phyloP scores from a whole-genome alignment of 116 monocot species.

The Papilionanthe hybrid region DNA sequence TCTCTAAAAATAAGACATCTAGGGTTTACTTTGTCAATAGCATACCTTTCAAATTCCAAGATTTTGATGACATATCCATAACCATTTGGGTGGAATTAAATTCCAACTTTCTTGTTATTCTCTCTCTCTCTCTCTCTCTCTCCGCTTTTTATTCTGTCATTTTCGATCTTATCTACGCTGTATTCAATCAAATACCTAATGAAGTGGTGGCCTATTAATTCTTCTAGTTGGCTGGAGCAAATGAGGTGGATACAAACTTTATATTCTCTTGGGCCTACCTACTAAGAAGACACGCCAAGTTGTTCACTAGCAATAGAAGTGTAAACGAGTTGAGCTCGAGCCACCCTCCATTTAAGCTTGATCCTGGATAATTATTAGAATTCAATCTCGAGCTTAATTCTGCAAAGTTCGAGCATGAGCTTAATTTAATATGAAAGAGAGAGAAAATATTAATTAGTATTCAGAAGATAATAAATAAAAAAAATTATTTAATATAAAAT shows the following conservation, averaged over 20 bases:
- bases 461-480: too few relatives aligned
- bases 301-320: neutral
- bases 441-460: too few relatives aligned
- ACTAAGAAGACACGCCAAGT: neutral
- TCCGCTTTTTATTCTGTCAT: neutral
- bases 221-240: neutral
- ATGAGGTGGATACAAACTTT: neutral
- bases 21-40: neutral
- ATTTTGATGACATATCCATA: neutral
- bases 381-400: too few relatives aligned
- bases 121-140: neutral
- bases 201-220: neutral
- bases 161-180: neutral
- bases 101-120: neutral
- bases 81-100: conserved; percentile 6
- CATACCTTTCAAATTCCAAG: neutral
- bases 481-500: too few relatives aligned
- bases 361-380: too few relatives aligned
- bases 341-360: too few relatives aligned
- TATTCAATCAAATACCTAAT: neutral
- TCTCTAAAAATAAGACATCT: neutral
- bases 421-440: too few relatives aligned
- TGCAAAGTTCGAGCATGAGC: too few relatives aligned
- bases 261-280: neutral
- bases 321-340: too few relatives aligned